These are phyloP conservation scores for Claviceps spartinae DNA, from an alignment of 2,329 filamentous ascomycete species.

Conservation along the genomic window DNA sequence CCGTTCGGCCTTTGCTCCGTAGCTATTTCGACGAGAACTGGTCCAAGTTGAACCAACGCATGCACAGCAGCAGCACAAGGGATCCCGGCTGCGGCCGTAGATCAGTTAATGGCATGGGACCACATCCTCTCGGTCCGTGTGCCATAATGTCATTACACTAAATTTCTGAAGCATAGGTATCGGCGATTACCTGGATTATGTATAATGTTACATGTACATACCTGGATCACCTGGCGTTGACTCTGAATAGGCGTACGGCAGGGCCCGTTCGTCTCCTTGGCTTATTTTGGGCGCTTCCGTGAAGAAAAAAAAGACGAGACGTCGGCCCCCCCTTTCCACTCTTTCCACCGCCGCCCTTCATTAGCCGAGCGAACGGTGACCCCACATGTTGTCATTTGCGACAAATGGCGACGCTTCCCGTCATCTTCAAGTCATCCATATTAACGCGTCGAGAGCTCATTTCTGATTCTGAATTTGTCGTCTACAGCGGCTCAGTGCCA, in stretches of 20 bases:
- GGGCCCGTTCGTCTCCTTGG: neutral
- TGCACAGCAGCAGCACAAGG: neutral
- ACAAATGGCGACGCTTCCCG: neutral
- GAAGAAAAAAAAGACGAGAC: neutral
- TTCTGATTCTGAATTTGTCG: neutral
- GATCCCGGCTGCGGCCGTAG: neutral
- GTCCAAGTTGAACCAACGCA: neutral
- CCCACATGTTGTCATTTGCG: neutral
- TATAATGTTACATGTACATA: too few species aligned
- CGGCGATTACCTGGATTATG: neutral
- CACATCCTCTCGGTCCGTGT: too few species aligned
- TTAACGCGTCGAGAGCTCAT: neutral
- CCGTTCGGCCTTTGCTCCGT: neutral
- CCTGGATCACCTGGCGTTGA: too few species aligned
- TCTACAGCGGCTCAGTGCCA: neutral
- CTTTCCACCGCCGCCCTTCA: neutral
- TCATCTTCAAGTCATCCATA: too few species aligned
- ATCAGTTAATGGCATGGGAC: neutral
- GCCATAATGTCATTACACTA: too few species aligned
- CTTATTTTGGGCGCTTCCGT: too few species aligned
- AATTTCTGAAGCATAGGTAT: neutral
- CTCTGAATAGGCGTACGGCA: neutral
- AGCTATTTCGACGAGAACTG: too few species aligned
- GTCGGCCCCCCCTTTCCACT: neutral
- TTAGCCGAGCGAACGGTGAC: slow-evolving; percentile 3